Conservation (phyloP, 2,329 filamentous ascomycete genomes). For the Didymella segeticola region DNA sequence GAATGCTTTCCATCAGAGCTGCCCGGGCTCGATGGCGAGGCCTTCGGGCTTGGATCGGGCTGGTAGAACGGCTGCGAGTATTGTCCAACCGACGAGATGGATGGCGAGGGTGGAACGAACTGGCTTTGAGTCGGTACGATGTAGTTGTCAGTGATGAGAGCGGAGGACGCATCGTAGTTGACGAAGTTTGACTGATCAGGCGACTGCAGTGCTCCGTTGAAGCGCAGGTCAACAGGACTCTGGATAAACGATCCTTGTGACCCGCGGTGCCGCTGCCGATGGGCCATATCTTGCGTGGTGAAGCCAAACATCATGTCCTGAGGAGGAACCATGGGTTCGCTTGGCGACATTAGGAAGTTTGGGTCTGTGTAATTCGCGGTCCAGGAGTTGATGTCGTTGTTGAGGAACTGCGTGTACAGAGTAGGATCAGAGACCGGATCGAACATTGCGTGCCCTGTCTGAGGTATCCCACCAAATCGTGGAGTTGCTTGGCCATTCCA, state of each 20-base stretch:
- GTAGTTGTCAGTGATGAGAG: slow-evolving; percentile 36
- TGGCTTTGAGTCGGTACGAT: slow-evolving; percentile 24
- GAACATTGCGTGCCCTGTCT: slow-evolving; percentile 37
- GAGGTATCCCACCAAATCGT: slow-evolving; percentile 36
- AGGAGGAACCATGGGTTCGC: slow-evolving; percentile 32
- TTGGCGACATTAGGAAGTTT: slow-evolving; percentile 36
- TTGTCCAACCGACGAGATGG: slow-evolving; percentile 29
- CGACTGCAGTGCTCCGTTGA: slow-evolving; percentile 33
- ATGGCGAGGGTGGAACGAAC: slow-evolving; percentile 30
- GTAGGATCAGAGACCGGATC: slow-evolving; percentile 39
- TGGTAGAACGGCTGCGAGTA: slow-evolving; percentile 29
- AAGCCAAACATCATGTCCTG: slow-evolving; percentile 33
- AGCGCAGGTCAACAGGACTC: slow-evolving; percentile 32
- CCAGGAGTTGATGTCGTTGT: slow-evolving; percentile 33
- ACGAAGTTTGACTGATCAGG: slow-evolving; percentile 35
- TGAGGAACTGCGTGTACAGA: slow-evolving; percentile 28
- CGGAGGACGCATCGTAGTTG: slow-evolving; percentile 36
- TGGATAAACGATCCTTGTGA: slow-evolving; percentile 21
- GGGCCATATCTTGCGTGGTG: slow-evolving; percentile 21
- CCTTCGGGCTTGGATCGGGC: slow-evolving; percentile 30
- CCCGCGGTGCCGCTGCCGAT: slow-evolving; percentile 21
- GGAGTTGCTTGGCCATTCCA: slow-evolving; percentile 42
- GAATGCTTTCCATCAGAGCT: slow-evolving; percentile 39
- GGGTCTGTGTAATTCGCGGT: slow-evolving; percentile 37
- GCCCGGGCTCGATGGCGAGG: slow-evolving; percentile 37